Evolutionary conservation across 73 alveolate genomes (phyloP).

Genomic region (Paramecium sonneborni): DNA sequence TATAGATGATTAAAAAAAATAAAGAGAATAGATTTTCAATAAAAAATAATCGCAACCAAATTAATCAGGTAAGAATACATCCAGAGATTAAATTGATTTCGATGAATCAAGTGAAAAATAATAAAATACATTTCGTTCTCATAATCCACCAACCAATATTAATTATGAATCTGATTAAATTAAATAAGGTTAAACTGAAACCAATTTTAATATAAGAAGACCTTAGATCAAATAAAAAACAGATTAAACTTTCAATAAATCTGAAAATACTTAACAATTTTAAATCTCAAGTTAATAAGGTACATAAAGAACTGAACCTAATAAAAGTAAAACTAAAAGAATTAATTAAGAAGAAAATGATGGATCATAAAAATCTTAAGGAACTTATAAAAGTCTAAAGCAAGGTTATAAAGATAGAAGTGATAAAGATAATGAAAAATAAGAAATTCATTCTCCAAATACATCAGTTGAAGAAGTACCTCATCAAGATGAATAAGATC

Average conservation of each 20-base stretch:
- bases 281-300: neutral
- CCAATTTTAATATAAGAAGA: neutral
- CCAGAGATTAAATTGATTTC: neutral
- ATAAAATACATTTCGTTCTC: neutral
- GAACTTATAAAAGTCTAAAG: neutral
- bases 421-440: neutral
- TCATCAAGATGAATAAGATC: neutral
- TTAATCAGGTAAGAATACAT: slow-evolving; percentile 24
- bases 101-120: neutral
- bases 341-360: neutral
- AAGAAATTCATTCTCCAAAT: neutral
- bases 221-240: neutral
- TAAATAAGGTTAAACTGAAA: neutral
- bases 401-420: neutral
- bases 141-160: neutral
- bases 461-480: slow-evolving; percentile 10
- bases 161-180: neutral
- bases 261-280: neutral
- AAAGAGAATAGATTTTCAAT: neutral
- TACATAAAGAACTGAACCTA: neutral
- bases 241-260: neutral
- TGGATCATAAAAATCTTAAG: neutral
- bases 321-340: neutral
- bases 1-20: neutral
- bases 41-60: neutral